A percentile compares a stretch with the other conserved stretches of the same genome.
phyloP scores from a whole-genome alignment of 805 yeast species.

The Candida loeiensis region DNA sequence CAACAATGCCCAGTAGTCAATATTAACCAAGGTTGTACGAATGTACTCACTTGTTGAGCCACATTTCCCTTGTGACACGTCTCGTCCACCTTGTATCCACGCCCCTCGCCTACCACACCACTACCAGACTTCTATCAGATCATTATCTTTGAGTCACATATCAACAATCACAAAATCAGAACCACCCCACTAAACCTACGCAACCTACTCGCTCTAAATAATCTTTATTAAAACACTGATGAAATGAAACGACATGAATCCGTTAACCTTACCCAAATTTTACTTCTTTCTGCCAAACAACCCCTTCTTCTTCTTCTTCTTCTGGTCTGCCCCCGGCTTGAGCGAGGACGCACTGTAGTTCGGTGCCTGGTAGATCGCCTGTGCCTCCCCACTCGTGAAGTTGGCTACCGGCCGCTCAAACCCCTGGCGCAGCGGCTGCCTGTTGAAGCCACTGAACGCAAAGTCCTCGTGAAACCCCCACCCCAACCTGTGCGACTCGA shows the following conservation, averaged over 20 bases:
- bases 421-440: slow-evolving; percentile 18
- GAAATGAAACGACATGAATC: background rate
- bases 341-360: slow-evolving; percentile 54
- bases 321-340: slow-evolving; percentile 38
- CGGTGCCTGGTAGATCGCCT: slow-evolving; percentile 49
- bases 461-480: slow-evolving; percentile 85
- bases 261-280: background rate
- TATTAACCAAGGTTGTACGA: too few relatives aligned
- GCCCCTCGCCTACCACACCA: too few relatives aligned
- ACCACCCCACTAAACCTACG: too few relatives aligned
- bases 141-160: too few relatives aligned
- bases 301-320: slow-evolving; percentile 71
- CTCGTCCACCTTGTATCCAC: too few relatives aligned
- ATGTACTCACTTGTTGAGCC: too few relatives aligned
- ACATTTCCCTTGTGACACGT: too few relatives aligned
- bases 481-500: slow-evolving; percentile 76
- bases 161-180: background rate
- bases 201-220: background rate
- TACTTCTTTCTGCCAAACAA: slow-evolving; percentile 64
- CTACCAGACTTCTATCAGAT: too few relatives aligned
- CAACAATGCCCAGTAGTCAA: too few relatives aligned
- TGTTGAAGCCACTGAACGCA: slow-evolving; percentile 45
- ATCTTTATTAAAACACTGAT: background rate
- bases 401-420: slow-evolving; percentile 31
- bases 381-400: slow-evolving; percentile 31